phyloP scores from a whole-genome alignment of 2,329 filamentous ascomycete genomes.

The Colletotrichum sublineola region DNA sequence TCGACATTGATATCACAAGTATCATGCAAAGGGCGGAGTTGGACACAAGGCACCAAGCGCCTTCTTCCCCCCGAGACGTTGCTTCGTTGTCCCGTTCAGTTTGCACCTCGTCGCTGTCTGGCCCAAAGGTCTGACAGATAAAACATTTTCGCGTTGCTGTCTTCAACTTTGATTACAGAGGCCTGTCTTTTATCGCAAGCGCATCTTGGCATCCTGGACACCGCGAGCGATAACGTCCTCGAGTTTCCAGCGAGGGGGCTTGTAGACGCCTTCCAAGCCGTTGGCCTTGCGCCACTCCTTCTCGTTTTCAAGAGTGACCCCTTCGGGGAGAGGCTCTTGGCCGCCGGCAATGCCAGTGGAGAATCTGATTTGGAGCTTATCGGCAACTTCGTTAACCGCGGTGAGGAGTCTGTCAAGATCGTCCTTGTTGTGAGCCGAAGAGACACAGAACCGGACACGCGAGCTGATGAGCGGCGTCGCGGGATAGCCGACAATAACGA shows the following conservation, averaged over 20 bases:
- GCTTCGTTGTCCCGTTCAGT: slow-evolving; percentile 32
- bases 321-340: slow-evolving; percentile 80
- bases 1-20: slow-evolving; percentile 40
- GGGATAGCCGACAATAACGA: slow-evolving; percentile 97
- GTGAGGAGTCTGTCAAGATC: slow-evolving; percentile 90
- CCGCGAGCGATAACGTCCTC: slow-evolving; percentile 83
- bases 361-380: slow-evolving; percentile 94
- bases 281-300: slow-evolving; percentile 73
- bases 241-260: slow-evolving; percentile 85
- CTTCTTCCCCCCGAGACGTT: slow-evolving; percentile 25
- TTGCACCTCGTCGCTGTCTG: slow-evolving; percentile 29
- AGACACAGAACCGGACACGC: slow-evolving; percentile 94
- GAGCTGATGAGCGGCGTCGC: slow-evolving; percentile 96
- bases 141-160: slow-evolving; percentile 6
- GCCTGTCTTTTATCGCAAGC: slow-evolving; percentile 68
- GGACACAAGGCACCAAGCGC: slow-evolving; percentile 27
- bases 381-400: slow-evolving; percentile 93
- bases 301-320: slow-evolving; percentile 79
- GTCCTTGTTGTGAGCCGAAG: slow-evolving; percentile 97
- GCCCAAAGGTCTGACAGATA: slow-evolving; percentile 6
- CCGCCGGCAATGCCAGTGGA: slow-evolving; percentile 96
- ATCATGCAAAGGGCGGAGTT: slow-evolving; percentile 39
- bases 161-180: neutral
- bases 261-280: slow-evolving; percentile 78
- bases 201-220: slow-evolving; percentile 80